phyloP scores from a whole-genome alignment of 495 filamentous ascomycete species.

The Clavariopsis aquatica region DNA sequence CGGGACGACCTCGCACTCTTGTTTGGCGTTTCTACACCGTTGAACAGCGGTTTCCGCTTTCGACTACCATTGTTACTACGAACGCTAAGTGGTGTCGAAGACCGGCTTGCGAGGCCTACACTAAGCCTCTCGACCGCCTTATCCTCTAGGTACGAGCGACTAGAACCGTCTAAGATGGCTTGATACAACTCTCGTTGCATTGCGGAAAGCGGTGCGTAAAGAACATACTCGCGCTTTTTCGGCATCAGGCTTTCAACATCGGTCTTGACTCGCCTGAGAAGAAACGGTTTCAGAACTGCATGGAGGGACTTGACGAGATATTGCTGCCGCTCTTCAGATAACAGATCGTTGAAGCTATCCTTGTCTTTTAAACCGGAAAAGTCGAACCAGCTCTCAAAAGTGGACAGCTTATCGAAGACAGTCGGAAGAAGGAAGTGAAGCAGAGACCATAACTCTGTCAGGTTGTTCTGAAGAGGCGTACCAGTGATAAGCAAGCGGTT shows the following conservation, averaged over 20 bases:
- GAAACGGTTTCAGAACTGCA: slow-evolving; percentile 85
- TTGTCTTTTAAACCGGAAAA: slow-evolving; percentile 84
- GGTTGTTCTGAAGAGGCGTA: slow-evolving; percentile 93
- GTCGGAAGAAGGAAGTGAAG: slow-evolving; percentile 91
- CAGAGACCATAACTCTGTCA: slow-evolving; percentile 92
- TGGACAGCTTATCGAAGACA: slow-evolving; percentile 84
- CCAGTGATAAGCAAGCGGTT: slow-evolving; percentile 92
- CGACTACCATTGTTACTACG: slow-evolving; percentile 46
- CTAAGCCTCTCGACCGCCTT: slow-evolving; percentile 75
- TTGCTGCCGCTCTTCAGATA: slow-evolving; percentile 75
- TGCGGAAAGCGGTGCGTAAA: slow-evolving; percentile 85
- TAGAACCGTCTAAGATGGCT: slow-evolving; percentile 75
- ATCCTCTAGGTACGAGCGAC: slow-evolving; percentile 77
- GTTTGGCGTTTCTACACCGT: slow-evolving; percentile 46
- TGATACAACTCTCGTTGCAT: slow-evolving; percentile 90
- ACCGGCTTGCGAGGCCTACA: slow-evolving; percentile 32
- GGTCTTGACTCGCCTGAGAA: slow-evolving; percentile 84
- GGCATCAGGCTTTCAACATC: slow-evolving; percentile 90
- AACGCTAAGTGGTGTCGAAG: slow-evolving; percentile 24
- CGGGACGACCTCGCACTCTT: slow-evolving; percentile 76
- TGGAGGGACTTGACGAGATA: slow-evolving; percentile 87
- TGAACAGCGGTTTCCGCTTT: slow-evolving; percentile 56
- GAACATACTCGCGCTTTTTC: slow-evolving; percentile 92
- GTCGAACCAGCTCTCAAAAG: slow-evolving; percentile 94
- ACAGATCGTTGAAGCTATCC: slow-evolving; percentile 66